Conservation (phyloP, 441 rosid species). For the Omphalea diandra region DNA sequence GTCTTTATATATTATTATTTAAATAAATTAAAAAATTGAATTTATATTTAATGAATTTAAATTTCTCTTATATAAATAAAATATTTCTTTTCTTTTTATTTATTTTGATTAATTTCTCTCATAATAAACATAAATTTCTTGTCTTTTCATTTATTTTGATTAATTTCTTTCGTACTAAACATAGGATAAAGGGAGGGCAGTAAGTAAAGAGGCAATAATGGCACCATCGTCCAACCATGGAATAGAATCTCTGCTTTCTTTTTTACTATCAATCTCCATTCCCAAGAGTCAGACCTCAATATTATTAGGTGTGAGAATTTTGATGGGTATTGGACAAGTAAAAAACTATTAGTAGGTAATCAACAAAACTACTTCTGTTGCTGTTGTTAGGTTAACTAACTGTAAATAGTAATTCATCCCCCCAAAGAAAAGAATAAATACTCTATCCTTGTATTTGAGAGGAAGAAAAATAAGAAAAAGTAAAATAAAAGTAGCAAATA, state of each 20-base stretch:
- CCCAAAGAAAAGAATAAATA: not conserved
- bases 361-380: not conserved
- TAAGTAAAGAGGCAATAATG: not conserved
- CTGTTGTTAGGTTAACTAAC: not conserved
- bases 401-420: not conserved
- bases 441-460: too few species aligned
- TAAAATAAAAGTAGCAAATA: too few species aligned
- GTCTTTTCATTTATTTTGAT: too few species aligned
- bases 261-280: slow-evolving; percentile 6
- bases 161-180: too few species aligned
- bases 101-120: too few species aligned
- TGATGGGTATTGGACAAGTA: not conserved
- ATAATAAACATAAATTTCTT: too few species aligned
- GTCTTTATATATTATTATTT: too few species aligned
- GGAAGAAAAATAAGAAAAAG: too few species aligned
- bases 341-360: slow-evolving; percentile 8
- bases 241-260: not conserved
- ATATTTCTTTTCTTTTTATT: too few species aligned
- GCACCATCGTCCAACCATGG: slow-evolving; percentile 6
- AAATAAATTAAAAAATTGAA: too few species aligned
- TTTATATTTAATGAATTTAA: too few species aligned
- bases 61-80: too few species aligned
- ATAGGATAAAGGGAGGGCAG: not conserved
- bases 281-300: slow-evolving; percentile 7
- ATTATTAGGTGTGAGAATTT: not conserved